Conservation (phyloP, 2,329 filamentous ascomycete species). For the Bimuria novae-zelandiae region DNA sequence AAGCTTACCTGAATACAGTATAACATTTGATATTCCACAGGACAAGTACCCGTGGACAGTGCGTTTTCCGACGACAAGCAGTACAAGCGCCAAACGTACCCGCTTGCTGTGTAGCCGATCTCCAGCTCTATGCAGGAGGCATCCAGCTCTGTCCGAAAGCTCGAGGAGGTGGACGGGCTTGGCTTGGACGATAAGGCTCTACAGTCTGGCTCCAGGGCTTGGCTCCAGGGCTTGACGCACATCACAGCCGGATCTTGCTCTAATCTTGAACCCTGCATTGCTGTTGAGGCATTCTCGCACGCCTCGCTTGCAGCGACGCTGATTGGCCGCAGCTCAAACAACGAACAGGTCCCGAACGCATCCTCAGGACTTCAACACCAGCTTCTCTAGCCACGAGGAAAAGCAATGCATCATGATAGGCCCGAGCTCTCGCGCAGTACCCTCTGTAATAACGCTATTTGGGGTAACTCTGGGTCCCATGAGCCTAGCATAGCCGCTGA, state of each 20-base stretch:
- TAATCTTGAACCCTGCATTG: constrained; percentile 33
- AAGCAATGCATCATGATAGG: constrained; percentile 37
- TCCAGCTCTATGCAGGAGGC: no score
- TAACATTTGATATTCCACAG: no score
- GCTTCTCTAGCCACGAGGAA: constrained; percentile 36
- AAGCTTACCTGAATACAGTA: no score
- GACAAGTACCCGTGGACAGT: no score
- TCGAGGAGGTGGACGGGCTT: constrained; percentile 2
- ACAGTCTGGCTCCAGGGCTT: no score
- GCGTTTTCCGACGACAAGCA: no score
- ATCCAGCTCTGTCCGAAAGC: no score
- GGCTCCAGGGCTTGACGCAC: constrained; percentile 11
- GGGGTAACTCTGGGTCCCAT: constrained; percentile 35
- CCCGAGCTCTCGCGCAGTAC: constrained; percentile 3
- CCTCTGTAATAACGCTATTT: constrained; percentile 21
- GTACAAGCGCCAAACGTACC: no score
- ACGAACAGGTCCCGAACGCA: constrained; percentile 26
- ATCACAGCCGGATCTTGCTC: constrained; percentile 19
- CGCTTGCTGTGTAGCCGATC: no score
- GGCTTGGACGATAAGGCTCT: background rate
- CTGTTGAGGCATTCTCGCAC: constrained; percentile 32
- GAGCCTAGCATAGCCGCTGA: constrained; percentile 40
- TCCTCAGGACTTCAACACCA: constrained; percentile 42
- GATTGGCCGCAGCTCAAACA: constrained; percentile 32
- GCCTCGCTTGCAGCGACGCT: constrained; percentile 21